Percentiles rank a stretch among this genome's conserved stretches.
phyloP scores from a whole-genome alignment of 805 yeast genomes.

The Hagleromyces aurorensis region DNA sequence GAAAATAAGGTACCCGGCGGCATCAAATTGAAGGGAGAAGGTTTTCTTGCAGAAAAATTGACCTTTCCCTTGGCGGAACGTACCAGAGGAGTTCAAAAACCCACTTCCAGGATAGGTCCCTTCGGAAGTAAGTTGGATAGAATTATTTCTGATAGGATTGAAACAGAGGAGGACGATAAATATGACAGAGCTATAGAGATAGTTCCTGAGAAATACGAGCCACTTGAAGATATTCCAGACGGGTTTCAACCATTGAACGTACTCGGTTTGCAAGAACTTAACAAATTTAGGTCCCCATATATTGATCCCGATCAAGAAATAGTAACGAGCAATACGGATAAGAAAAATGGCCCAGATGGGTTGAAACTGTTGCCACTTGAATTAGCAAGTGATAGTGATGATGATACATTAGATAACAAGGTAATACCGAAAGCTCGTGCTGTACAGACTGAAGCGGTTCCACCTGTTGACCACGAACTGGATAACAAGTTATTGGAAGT shows the following conservation, averaged over 20 bases:
- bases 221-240: conserved; percentile 38
- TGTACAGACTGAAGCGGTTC: not conserved
- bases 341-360: conserved; percentile 11
- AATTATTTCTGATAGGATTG: too few species aligned
- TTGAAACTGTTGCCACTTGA: conserved; percentile 10
- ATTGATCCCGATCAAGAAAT: conserved; percentile 9
- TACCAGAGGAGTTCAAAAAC: too few species aligned
- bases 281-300: conserved; percentile 16
- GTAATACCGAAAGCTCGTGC: conserved; percentile 12
- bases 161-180: conserved; percentile 9
- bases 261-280: conserved; percentile 26
- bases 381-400: conserved; percentile 20
- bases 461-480: not conserved
- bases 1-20: conserved; percentile 13
- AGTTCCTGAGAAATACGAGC: conserved; percentile 35
- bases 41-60: too few species aligned
- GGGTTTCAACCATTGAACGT: conserved; percentile 36
- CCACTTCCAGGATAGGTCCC: too few species aligned
- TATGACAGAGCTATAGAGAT: conserved; percentile 34
- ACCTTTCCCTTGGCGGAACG: too few species aligned
- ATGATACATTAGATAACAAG: conserved; percentile 6
- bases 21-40: too few species aligned
- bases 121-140: too few species aligned
- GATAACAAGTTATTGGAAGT: conserved; percentile 6
- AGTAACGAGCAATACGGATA: conserved; percentile 9